Percentiles rank a stretch among this genome's conserved stretches.
Evolutionary conservation across 257 asterid species (phyloP).

Genomic region (Ehretia macrophylla): DNA sequence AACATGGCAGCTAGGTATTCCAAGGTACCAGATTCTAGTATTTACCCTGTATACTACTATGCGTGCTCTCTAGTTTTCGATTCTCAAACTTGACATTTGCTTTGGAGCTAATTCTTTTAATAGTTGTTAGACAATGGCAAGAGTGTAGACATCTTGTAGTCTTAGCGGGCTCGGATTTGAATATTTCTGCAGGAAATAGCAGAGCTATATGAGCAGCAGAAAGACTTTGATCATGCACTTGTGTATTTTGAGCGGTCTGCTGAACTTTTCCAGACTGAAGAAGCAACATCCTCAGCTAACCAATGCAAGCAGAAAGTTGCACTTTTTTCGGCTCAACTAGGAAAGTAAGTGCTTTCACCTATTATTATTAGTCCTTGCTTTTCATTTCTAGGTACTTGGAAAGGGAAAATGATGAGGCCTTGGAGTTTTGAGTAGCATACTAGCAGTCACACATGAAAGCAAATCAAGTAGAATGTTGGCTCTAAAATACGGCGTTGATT

Average conservation of each 20-base stretch:
- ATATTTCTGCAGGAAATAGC: conserved; percentile 29
- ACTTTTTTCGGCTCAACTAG: conserved; percentile 36
- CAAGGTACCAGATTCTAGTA: conserved; percentile 23
- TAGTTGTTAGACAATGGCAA: background rate
- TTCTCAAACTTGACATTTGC: too few species aligned
- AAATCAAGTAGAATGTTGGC: too few species aligned
- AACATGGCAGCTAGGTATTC: conserved; percentile 36
- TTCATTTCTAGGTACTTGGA: too few species aligned
- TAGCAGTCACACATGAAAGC: too few species aligned
- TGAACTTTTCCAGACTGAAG: conserved; percentile 37
- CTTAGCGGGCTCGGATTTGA: conserved; percentile 10
- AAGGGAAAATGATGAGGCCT: too few species aligned
- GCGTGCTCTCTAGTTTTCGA: too few species aligned
- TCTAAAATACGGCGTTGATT: too few species aligned
- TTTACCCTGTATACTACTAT: too few species aligned
- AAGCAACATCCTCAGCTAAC: conserved; percentile 30
- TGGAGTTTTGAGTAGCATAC: too few species aligned
- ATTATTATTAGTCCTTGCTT: background rate
- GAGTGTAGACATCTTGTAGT: conserved; percentile 1
- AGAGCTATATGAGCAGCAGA: conserved; percentile 32
- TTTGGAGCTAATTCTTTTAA: background rate
- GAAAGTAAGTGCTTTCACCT: conserved; percentile 30
- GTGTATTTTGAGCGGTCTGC: conserved; percentile 43
- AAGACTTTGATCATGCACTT: conserved; percentile 28
- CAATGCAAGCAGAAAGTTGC: conserved; percentile 48